A percentile compares a stretch with the other conserved stretches of the same genome.
phyloP scores from a whole-genome alignment of 805 yeast species.

The Candida ovalis region DNA sequence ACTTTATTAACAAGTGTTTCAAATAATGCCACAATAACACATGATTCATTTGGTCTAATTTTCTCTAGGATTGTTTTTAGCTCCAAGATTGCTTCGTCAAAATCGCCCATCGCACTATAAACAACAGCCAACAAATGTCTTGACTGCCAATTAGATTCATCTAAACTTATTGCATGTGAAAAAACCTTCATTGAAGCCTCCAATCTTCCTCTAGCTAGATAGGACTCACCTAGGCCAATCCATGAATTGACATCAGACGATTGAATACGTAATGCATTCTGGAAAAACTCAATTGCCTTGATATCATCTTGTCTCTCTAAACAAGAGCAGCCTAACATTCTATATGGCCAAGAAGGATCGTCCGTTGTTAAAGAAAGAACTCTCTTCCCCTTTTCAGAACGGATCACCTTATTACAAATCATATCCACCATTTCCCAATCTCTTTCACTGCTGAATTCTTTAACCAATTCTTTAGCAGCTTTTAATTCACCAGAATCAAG shows the following conservation, averaged over 20 bases:
- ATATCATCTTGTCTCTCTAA: constrained; percentile 68
- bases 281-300: constrained; percentile 85
- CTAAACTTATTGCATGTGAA: constrained; percentile 53
- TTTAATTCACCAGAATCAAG: constrained; percentile 69
- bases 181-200: constrained; percentile 87
- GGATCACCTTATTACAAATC: constrained; percentile 61
- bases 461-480: constrained; percentile 72
- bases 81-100: constrained; percentile 50
- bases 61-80: constrained; percentile 39
- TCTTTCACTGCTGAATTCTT: constrained; percentile 56
- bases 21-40: constrained; percentile 49
- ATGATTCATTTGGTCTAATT: constrained; percentile 44
- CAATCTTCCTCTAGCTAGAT: constrained; percentile 74
- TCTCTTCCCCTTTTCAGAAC: constrained; percentile 57
- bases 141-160: constrained; percentile 56
- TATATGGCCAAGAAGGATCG: constrained; percentile 75
- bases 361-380: constrained; percentile 33
- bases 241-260: constrained; percentile 74
- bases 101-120: constrained; percentile 61
- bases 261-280: constrained; percentile 71
- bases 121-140: constrained; percentile 65
- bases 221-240: constrained; percentile 98
- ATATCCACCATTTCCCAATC: constrained; percentile 88
- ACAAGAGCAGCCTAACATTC: constrained; percentile 78
- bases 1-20: constrained; percentile 58